These are phyloP conservation scores for Fraxinus xanthoxyloides DNA, from an alignment of 305 asterid species.

Conservation along the genomic window DNA sequence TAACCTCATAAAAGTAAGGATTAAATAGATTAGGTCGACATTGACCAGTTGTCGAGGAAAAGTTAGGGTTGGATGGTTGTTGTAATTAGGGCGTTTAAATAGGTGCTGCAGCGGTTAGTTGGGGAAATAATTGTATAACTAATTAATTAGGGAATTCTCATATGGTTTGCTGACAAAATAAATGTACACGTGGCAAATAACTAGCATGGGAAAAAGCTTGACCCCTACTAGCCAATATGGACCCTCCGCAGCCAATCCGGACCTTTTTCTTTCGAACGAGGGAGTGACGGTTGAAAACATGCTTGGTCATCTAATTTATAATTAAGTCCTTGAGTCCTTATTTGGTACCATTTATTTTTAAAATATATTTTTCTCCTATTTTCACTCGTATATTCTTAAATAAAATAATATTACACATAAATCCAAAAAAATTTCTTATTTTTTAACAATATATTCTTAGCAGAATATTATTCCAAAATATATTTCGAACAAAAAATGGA, in stretches of 20 bases:
- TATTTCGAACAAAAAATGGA: too few species aligned
- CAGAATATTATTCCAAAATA: too few species aligned
- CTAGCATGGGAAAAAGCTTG: not conserved
- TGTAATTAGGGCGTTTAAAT: not conserved
- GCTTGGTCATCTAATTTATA: too few species aligned
- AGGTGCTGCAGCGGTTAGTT: not conserved
- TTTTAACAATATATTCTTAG: too few species aligned
- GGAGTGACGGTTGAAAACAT: too few species aligned
- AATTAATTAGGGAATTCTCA: not conserved
- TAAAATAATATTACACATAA: too few species aligned
- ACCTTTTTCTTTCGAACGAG: not conserved
- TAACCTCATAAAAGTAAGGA: too few species aligned
- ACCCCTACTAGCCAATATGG: not conserved
- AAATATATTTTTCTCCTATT: too few species aligned
- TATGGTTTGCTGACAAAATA: not conserved
- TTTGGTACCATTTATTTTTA: too few species aligned
- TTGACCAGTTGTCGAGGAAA: conserved; percentile 18
- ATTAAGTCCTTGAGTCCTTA: too few species aligned
- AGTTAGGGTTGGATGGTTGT: not conserved
- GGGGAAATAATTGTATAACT: conserved; percentile 18
- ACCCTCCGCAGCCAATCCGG: not conserved
- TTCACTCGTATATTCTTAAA: too few species aligned
- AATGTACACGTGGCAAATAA: conserved; percentile 2
- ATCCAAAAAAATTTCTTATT: too few species aligned
- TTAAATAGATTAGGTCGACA: not conserved